Conservation (phyloP, 441 rosid species). For the Bruguiera hainesii region DNA sequence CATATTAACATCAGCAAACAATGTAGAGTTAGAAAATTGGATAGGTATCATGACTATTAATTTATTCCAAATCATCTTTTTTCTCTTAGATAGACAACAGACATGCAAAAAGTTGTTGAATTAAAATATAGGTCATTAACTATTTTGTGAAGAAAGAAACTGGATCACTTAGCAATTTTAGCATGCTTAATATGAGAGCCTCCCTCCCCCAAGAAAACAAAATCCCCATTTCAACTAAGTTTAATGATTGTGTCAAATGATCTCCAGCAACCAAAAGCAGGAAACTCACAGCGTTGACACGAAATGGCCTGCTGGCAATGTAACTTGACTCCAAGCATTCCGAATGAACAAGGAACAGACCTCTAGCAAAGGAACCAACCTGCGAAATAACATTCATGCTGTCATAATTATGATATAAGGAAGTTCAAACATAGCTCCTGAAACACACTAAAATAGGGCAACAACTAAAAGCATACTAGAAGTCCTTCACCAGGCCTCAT, state of each 20-base stretch:
- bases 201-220: too few relatives aligned
- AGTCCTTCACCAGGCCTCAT: slow-evolving; percentile 95
- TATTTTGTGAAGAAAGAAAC: too few relatives aligned
- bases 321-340: slow-evolving; percentile 86
- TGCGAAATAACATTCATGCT: slow-evolving; percentile 11
- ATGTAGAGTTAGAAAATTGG: too few relatives aligned
- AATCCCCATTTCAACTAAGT: too few relatives aligned
- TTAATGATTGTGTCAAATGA: not conserved
- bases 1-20: too few relatives aligned
- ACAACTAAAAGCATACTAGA: slow-evolving; percentile 45
- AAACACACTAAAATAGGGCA: slow-evolving; percentile 7
- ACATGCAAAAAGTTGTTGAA: too few relatives aligned
- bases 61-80: too few relatives aligned
- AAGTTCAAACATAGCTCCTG: not conserved
- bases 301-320: slow-evolving; percentile 89
- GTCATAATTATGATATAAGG: slow-evolving; percentile 8
- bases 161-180: too few relatives aligned
- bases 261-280: not conserved
- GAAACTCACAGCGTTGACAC: slow-evolving; percentile 79
- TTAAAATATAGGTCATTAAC: too few relatives aligned
- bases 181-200: too few relatives aligned
- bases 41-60: too few relatives aligned
- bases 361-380: slow-evolving; percentile 96
- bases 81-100: too few relatives aligned
- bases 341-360: slow-evolving; percentile 87